These are phyloP conservation scores for Tuber borchii DNA, from an alignment of 495 filamentous ascomycete species.

Conservation along the genomic window DNA sequence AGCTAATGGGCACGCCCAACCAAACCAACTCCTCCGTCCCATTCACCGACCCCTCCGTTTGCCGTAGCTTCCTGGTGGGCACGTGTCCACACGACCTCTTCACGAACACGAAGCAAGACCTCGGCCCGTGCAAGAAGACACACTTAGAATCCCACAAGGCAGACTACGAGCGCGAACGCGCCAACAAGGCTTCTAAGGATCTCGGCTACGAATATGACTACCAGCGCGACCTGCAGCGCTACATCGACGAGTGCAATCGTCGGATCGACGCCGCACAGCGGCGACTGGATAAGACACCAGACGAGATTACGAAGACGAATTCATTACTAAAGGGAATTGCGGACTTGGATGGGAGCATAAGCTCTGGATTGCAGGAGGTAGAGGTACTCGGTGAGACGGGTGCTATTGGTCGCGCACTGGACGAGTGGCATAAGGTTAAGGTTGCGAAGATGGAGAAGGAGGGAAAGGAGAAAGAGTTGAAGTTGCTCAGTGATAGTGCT, in stretches of 20 bases:
- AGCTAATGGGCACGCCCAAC: constrained; percentile 42
- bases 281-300: constrained; percentile 90
- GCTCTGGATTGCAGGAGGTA: constrained; percentile 76
- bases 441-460: constrained; percentile 75
- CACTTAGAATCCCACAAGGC: constrained; percentile 81
- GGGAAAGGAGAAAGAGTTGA: constrained; percentile 80
- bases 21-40: constrained; percentile 49
- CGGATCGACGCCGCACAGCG: constrained; percentile 85
- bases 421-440: constrained; percentile 77
- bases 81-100: constrained; percentile 98
- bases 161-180: constrained; percentile 66
- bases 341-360: constrained; percentile 70
- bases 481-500: constrained; percentile 80
- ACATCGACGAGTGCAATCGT: constrained; percentile 94
- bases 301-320: constrained; percentile 97
- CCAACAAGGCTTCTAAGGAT: constrained; percentile 54
- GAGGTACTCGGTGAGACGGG: constrained; percentile 76
- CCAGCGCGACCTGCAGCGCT: constrained; percentile 86
- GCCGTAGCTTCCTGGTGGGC: constrained; percentile 86
- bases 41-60: constrained; percentile 89
- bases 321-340: constrained; percentile 80
- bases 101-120: constrained; percentile 98
- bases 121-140: constrained; percentile 82
- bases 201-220: constrained; percentile 95
- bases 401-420: constrained; percentile 69